Evolutionary conservation across 2,329 filamentous ascomycete species (phyloP).

Genomic region (Fusarium continuum): DNA sequence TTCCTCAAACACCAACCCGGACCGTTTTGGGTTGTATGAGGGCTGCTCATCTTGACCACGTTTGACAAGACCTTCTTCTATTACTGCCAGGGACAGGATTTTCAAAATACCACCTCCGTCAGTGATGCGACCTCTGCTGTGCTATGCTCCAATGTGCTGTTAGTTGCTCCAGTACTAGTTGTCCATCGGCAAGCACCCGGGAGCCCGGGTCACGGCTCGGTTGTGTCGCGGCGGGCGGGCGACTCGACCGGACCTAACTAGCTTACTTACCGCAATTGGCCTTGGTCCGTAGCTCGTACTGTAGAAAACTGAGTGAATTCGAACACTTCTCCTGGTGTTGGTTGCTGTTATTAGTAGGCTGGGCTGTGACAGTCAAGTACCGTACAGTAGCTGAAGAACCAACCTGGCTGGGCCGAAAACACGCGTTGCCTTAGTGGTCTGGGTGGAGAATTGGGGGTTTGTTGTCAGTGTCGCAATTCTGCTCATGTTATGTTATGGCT

Average conservation of each 20-base stretch:
- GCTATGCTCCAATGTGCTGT: not conserved
- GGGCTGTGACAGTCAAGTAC: conserved; percentile 7
- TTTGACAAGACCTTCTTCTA: not conserved
- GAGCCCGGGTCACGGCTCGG: conserved; percentile 37
- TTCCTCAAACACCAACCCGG: conserved; percentile 8
- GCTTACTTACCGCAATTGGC: conserved; percentile 17
- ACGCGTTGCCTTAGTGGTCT: conserved; percentile 11
- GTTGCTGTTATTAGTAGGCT: conserved; percentile 1
- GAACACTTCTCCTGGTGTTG: conserved; percentile 14
- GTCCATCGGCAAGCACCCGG: conserved; percentile 35
- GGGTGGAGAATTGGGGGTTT: conserved; percentile 6
- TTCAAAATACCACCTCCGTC: not conserved
- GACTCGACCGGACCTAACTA: conserved; percentile 34
- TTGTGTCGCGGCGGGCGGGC: conserved; percentile 31
- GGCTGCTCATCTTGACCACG: not conserved
- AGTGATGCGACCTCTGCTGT: not conserved
- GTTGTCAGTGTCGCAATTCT: conserved; percentile 15
- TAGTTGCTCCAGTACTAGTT: conserved; percentile 2
- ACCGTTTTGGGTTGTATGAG: conserved; percentile 23
- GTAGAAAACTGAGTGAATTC: conserved; percentile 8
- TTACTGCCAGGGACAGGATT: conserved; percentile 17
- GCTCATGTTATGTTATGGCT: not conserved
- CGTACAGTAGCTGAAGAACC: conserved; percentile 9
- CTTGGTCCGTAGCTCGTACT: conserved; percentile 18
- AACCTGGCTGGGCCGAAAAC: conserved; percentile 6